Evolutionary conservation across 1,284 basidiomycete genomes (phyloP).

Genomic region (Meira miltonrushii): DNA sequence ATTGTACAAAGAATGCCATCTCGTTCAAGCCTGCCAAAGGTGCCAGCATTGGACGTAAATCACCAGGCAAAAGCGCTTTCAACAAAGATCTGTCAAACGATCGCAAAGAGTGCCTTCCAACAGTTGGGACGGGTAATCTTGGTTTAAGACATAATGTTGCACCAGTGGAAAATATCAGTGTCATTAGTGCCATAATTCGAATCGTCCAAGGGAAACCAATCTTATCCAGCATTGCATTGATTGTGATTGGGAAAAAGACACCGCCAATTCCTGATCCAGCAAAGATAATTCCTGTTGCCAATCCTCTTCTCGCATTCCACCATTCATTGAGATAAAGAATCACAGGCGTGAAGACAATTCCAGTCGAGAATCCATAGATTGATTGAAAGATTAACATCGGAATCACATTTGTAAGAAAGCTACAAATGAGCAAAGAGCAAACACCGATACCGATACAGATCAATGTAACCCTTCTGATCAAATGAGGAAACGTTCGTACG

Average conservation of each 20-base stretch:
- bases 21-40: constrained; percentile 9
- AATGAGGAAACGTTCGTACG: constrained; percentile 25
- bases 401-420: constrained; percentile 26
- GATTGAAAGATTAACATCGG: constrained; percentile 34
- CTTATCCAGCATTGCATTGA: constrained; percentile 20
- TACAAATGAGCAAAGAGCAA: constrained; percentile 30
- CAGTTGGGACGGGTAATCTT: constrained; percentile 9
- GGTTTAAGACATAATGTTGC: constrained; percentile 20
- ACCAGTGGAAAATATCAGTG: constrained; percentile 22
- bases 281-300: constrained; percentile 37
- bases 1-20: constrained; percentile 21
- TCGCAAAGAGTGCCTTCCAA: constrained; percentile 13
- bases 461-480: constrained; percentile 25
- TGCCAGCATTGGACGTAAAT: constrained; percentile 4
- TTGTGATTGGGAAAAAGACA: constrained; percentile 34
- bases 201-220: constrained; percentile 40
- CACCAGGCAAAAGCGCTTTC: constrained; percentile 8
- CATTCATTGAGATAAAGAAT: constrained; percentile 38
- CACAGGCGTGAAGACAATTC: constrained; percentile 30
- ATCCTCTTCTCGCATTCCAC: constrained; percentile 29
- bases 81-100: neutral
- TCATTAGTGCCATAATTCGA: constrained; percentile 22
- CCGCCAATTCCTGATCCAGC: constrained; percentile 31
- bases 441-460: constrained; percentile 16
- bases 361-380: constrained; percentile 27